Percentiles rank a stretch among this genome's conserved stretches.
Evolutionary conservation across 768 basidiomycete genomes (phyloP).

Genomic region (Phanerochaete sordida): DNA sequence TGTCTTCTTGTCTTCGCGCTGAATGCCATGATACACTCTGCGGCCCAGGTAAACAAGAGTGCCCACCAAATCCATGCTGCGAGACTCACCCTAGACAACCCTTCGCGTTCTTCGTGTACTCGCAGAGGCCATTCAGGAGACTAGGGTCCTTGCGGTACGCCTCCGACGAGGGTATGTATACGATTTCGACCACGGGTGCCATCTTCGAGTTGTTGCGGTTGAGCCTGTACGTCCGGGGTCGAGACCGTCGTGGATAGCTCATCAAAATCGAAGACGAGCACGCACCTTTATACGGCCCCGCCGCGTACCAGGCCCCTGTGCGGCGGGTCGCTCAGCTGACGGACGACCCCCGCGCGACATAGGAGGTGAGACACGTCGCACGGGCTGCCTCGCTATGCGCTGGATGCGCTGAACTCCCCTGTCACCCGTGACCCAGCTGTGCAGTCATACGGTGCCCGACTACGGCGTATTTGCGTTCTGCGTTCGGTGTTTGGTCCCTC

Average conservation of each 20-base stretch:
- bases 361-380: not conserved
- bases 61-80: not conserved
- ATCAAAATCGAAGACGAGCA: no score
- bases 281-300: no score
- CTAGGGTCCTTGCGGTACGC: not conserved
- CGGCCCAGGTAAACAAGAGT: no score
- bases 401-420: no score
- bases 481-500: no score
- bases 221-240: no score
- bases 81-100: not conserved
- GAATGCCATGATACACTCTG: not conserved
- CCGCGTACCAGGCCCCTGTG: not conserved
- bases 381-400: no score
- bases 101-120: not conserved
- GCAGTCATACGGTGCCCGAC: not conserved
- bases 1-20: conserved; percentile 1
- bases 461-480: no score
- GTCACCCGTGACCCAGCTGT: not conserved
- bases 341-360: not conserved
- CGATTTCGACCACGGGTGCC: not conserved
- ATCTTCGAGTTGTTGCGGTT: not conserved
- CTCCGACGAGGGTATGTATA: not conserved
- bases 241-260: no score
- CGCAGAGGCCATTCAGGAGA: not conserved
- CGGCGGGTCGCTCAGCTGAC: not conserved